Evolutionary conservation across 495 filamentous ascomycete species (phyloP).

Genomic region (Penicillium alfredii): DNA sequence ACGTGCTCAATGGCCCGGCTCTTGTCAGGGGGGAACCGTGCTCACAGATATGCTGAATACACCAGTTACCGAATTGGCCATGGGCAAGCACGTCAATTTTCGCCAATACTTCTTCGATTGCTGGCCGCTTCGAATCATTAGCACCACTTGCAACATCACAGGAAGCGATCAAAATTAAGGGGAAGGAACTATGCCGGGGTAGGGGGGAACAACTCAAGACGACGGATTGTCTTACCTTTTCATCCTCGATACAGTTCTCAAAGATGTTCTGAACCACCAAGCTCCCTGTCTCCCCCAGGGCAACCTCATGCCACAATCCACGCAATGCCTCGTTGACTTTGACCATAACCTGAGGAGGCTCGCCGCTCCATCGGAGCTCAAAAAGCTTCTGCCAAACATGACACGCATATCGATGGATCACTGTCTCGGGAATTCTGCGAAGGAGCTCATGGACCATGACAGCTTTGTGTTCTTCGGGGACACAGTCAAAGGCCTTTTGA

Average conservation of each 20-base stretch:
- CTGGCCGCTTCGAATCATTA: conserved; percentile 65
- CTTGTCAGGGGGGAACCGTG: conserved; percentile 86
- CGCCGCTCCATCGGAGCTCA: conserved; percentile 89
- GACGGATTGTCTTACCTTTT: conserved; percentile 62
- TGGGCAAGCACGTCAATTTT: conserved; percentile 94
- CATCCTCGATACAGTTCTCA: conserved; percentile 96
- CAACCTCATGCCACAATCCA: conserved; percentile 99
- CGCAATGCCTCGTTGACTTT: conserved; percentile 93
- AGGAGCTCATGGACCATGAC: conserved; percentile 97
- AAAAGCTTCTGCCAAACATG: conserved; percentile 99
- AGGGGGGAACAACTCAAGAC: too few species aligned
- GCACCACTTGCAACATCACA: conserved; percentile 13
- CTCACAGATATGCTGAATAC: conserved; percentile 98
- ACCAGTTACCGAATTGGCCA: conserved; percentile 99
- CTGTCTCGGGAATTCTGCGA: conserved; percentile 92
- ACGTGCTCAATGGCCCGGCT: conserved; percentile 93
- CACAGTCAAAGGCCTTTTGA: conserved; percentile 96
- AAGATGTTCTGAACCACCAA: conserved; percentile 99
- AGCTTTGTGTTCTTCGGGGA: conserved; percentile 95
- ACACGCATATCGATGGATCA: conserved; percentile 96
- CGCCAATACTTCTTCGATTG: conserved; percentile 89
- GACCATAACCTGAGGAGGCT: conserved; percentile 96
- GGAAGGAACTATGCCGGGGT: too few species aligned
- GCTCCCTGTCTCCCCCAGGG: conserved; percentile 92
- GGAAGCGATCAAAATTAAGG: background rate